A percentile compares a stretch with the other conserved stretches of the same genome.
These are phyloP conservation scores for Aurifilum marmelostoma DNA, from an alignment of 2,329 filamentous ascomycete genomes.

Conservation along the genomic window DNA sequence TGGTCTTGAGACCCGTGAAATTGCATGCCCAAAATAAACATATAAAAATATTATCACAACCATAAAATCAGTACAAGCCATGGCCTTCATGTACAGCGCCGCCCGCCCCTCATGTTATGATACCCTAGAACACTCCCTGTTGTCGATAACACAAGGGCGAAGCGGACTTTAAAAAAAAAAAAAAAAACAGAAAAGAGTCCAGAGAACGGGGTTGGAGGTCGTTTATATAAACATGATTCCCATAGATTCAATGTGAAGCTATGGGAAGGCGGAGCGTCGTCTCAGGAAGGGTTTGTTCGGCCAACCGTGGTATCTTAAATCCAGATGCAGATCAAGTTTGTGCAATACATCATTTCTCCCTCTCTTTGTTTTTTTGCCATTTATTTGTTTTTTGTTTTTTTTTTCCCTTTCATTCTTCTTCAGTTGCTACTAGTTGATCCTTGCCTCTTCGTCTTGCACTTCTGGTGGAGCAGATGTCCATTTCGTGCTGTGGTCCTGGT, in stretches of 20 bases:
- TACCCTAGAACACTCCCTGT: neutral
- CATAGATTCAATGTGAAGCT: conserved; percentile 17
- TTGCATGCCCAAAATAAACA: neutral
- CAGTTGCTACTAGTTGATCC: conserved; percentile 48
- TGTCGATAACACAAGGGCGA: conserved; percentile 9
- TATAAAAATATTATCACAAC: neutral
- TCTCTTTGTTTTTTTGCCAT: conserved; percentile 1
- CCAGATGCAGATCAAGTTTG: conserved; percentile 20
- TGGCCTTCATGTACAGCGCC: conserved; percentile 3
- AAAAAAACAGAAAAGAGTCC: neutral
- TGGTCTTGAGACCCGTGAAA: neutral
- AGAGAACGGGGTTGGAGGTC: neutral
- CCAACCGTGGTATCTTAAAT: conserved; percentile 27
- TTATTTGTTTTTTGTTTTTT: conserved; percentile 3
- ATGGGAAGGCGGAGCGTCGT: conserved; percentile 22
- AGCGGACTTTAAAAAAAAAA: neutral
- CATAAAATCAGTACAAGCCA: conserved; percentile 4
- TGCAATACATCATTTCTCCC: conserved; percentile 13
- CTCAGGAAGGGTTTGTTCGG: conserved; percentile 10
- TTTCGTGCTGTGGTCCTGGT: conserved; percentile 87
- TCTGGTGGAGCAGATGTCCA: conserved; percentile 83
- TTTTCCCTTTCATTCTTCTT: neutral
- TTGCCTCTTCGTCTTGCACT: conserved; percentile 71
- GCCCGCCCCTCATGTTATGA: conserved; percentile 7
- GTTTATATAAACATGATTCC: conserved; percentile 12